Conservation (phyloP, 2,329 filamentous ascomycete genomes). For the Monosporascus cannonballus region DNA sequence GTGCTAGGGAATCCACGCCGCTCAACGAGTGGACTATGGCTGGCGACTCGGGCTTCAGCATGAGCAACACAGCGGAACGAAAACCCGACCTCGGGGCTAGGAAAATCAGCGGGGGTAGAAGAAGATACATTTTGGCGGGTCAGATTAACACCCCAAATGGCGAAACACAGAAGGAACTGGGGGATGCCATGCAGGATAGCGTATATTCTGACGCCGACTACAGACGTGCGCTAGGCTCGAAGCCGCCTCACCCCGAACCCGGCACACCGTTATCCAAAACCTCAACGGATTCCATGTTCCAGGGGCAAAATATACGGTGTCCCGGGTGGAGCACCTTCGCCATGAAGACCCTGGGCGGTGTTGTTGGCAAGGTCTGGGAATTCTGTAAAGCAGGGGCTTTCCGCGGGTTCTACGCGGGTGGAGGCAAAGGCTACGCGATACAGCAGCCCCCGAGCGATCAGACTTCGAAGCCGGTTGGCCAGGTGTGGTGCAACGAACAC, state of each 20-base stretch:
- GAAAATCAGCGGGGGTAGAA: conserved; percentile 15
- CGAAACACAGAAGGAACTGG: conserved; percentile 21
- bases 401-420: conserved; percentile 80
- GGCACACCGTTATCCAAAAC: conserved; percentile 28
- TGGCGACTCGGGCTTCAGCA: conserved; percentile 18
- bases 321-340: conserved; percentile 53
- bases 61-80: conserved; percentile 22
- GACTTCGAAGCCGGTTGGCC: conserved; percentile 10
- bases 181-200: conserved; percentile 41
- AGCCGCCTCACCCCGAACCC: conserved; percentile 30
- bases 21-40: conserved; percentile 24
- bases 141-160: conserved; percentile 45
- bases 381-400: conserved; percentile 75
- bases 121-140: conserved; percentile 45
- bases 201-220: conserved; percentile 53
- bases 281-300: conserved; percentile 9
- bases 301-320: conserved; percentile 14
- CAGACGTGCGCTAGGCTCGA: conserved; percentile 45
- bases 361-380: conserved; percentile 74
- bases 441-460: conserved; percentile 15
- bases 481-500: conserved; percentile 22
- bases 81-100: conserved; percentile 10
- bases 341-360: conserved; percentile 56
- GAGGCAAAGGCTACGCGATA: conserved; percentile 65
- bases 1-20: conserved; percentile 27